Percentiles rank a stretch among this genome's conserved stretches.
These are phyloP conservation scores for Pterulicium gracile DNA, from an alignment of 1,284 basidiomycete species.

Conservation along the genomic window DNA sequence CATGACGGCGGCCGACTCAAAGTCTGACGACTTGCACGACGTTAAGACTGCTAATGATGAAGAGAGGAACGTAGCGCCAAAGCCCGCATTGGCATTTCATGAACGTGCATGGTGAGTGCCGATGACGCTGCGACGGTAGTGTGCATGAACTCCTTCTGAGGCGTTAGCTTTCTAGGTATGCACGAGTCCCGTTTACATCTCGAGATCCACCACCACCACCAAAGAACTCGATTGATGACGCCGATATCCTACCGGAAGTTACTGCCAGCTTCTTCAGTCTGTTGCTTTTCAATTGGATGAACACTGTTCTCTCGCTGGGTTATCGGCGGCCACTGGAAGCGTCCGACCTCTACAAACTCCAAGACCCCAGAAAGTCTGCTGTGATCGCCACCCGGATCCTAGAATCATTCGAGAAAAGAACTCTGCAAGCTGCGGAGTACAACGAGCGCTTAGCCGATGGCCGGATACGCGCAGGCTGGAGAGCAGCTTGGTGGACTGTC, in stretches of 20 bases:
- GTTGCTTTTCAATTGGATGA: constrained; percentile 61
- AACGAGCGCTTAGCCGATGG: constrained; percentile 58
- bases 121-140: neutral
- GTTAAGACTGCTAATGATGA: neutral
- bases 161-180: constrained; percentile 15
- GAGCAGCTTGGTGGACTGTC: constrained; percentile 49
- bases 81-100: neutral
- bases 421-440: constrained; percentile 51
- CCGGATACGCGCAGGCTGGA: constrained; percentile 47
- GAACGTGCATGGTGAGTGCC: neutral
- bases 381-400: constrained; percentile 54
- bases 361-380: constrained; percentile 23
- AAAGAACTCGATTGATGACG: constrained; percentile 32
- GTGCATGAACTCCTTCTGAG: neutral
- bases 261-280: constrained; percentile 30
- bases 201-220: constrained; percentile 28
- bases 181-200: constrained; percentile 26
- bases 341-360: constrained; percentile 78
- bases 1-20: neutral
- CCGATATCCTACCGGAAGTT: constrained; percentile 34
- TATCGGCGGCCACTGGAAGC: constrained; percentile 61
- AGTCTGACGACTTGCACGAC: neutral
- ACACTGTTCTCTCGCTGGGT: constrained; percentile 51
- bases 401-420: constrained; percentile 53
- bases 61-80: neutral